Conservation (phyloP, 1,139 yeast species). For the Kazachstania sp. region DNA sequence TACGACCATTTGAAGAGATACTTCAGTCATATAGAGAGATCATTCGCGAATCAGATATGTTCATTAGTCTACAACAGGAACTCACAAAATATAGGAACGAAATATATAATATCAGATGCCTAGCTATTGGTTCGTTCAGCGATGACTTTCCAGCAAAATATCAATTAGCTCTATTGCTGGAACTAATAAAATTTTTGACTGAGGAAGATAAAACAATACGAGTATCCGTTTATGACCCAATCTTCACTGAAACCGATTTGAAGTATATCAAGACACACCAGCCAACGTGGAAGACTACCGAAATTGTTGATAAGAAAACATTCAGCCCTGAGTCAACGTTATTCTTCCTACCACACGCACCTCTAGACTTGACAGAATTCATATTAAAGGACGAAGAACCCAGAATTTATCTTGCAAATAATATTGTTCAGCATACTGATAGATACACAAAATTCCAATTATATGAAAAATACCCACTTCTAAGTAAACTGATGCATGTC, state of each 20-base stretch:
- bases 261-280: slow-evolving; percentile 27
- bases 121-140: slow-evolving; percentile 65
- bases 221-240: slow-evolving; percentile 58
- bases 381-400: slow-evolving; percentile 36
- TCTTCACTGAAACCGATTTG: slow-evolving; percentile 41
- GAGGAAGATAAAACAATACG: slow-evolving; percentile 18
- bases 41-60: slow-evolving; percentile 27
- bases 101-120: slow-evolving; percentile 43
- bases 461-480: slow-evolving; percentile 35
- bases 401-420: slow-evolving; percentile 39
- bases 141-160: slow-evolving; percentile 50
- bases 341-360: slow-evolving; percentile 70
- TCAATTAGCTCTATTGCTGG: slow-evolving; percentile 51
- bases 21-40: slow-evolving; percentile 9
- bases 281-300: slow-evolving; percentile 24
- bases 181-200: slow-evolving; percentile 28
- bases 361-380: slow-evolving; percentile 46
- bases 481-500: slow-evolving; percentile 38
- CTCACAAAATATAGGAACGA: slow-evolving; percentile 7
- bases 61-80: slow-evolving; percentile 18
- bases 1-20: slow-evolving; percentile 5
- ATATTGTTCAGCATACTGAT: slow-evolving; percentile 45
- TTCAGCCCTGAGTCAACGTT: slow-evolving; percentile 26
- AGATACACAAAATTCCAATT: slow-evolving; percentile 39
- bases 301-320: slow-evolving; percentile 11